phyloP scores from a whole-genome alignment of 179 eudicot genomes.

The Sideroxylon spinosum region DNA sequence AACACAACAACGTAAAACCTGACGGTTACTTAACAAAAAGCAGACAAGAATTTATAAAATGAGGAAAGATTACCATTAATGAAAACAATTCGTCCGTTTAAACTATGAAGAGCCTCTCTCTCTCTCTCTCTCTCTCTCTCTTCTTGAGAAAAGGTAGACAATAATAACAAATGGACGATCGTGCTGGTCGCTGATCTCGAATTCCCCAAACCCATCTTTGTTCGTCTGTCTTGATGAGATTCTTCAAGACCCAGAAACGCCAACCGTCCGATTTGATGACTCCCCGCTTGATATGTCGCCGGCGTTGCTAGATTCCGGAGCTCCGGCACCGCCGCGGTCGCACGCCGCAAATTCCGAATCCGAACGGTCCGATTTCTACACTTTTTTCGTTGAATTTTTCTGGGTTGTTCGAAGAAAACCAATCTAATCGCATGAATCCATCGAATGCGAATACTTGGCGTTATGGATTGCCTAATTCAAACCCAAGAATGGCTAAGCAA shows the following conservation, averaged over 20 bases:
- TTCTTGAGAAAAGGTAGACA: neutral
- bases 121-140: conserved; percentile 1
- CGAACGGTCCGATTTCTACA: conserved; percentile 39
- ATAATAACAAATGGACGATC: neutral
- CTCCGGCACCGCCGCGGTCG: conserved; percentile 16
- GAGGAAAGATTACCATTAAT: too few relatives aligned
- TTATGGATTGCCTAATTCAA: conserved; percentile 26
- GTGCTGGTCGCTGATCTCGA: conserved; percentile 5
- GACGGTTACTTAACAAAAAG: too few relatives aligned
- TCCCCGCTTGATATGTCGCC: conserved; percentile 19
- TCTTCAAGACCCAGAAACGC: neutral
- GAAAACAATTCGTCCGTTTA: neutral
- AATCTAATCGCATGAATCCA: conserved; percentile 23
- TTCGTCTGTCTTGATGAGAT: neutral
- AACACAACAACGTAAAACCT: too few relatives aligned
- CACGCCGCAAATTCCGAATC: conserved; percentile 15
- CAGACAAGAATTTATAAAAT: too few relatives aligned
- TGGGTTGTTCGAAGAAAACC: conserved; percentile 25
- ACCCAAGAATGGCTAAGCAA: conserved; percentile 47
- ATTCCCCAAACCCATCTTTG: neutral
- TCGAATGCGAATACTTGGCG: conserved; percentile 25
- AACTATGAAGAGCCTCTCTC: neutral
- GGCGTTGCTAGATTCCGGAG: conserved; percentile 17
- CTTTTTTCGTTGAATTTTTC: conserved; percentile 14
- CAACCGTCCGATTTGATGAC: conserved; percentile 30